phyloP scores from a whole-genome alignment of 2,329 filamentous ascomycete species.

The Diaporthe citri region DNA sequence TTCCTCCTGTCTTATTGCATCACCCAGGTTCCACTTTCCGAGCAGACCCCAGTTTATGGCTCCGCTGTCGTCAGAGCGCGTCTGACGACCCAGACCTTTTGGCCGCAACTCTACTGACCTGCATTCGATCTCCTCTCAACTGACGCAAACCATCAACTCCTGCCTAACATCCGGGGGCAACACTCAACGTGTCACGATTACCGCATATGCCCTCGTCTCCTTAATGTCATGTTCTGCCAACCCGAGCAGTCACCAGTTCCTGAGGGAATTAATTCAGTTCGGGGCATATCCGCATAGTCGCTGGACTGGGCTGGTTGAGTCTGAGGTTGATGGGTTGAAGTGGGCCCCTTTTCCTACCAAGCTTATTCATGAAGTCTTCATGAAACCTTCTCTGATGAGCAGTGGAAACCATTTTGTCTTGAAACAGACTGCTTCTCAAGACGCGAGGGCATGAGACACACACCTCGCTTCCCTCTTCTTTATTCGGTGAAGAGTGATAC shows the following conservation, averaged over 20 bases:
- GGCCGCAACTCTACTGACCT: constrained; percentile 26
- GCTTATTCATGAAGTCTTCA: not conserved
- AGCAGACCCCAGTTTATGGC: constrained; percentile 30
- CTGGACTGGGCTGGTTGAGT: constrained; percentile 5
- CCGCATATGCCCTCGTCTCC: not conserved
- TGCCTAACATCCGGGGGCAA: not conserved
- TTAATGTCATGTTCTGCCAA: not conserved
- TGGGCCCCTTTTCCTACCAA: not conserved
- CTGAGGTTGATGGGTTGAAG: constrained; percentile 7
- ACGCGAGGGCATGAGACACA: constrained; percentile 22
- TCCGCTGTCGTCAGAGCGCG: constrained; percentile 39
- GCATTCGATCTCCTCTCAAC: constrained; percentile 8
- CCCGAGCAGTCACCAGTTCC: not conserved
- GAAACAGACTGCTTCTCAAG: constrained; percentile 28
- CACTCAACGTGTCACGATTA: not conserved
- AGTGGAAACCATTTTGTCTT: constrained; percentile 18
- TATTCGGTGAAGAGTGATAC: constrained; percentile 18
- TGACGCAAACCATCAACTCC: constrained; percentile 7
- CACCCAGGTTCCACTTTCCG: constrained; percentile 29
- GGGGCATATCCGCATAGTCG: constrained; percentile 6
- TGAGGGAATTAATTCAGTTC: constrained; percentile 5
- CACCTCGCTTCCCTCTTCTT: constrained; percentile 15
- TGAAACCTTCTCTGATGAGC: constrained; percentile 13
- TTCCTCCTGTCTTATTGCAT: constrained; percentile 23
- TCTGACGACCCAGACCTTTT: constrained; percentile 14